Percentiles rank a stretch among this genome's conserved stretches.
phyloP scores from a whole-genome alignment of 2,329 filamentous ascomycete species.

The Whalleya microplaca region DNA sequence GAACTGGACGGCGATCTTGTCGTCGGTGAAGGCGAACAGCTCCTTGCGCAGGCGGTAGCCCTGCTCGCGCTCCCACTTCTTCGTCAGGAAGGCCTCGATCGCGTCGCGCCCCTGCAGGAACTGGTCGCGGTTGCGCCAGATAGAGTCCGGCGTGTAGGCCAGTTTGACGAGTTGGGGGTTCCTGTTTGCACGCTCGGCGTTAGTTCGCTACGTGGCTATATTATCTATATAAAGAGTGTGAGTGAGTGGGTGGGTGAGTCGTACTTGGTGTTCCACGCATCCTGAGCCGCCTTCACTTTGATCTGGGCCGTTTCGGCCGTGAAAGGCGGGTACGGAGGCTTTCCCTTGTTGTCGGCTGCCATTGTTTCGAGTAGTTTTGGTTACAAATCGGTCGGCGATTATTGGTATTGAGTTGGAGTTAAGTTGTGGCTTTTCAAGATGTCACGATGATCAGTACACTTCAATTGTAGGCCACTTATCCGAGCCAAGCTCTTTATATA shows the following conservation, averaged over 20 bases:
- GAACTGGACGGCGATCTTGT: slow-evolving; percentile 81
- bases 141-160: slow-evolving; percentile 74
- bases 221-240: not conserved
- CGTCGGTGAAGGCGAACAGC: slow-evolving; percentile 74
- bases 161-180: slow-evolving; percentile 67
- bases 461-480: not conserved
- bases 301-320: slow-evolving; percentile 69
- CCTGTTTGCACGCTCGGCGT: slow-evolving; percentile 43
- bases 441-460: not conserved
- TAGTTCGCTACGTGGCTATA: not conserved
- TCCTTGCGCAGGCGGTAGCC: slow-evolving; percentile 81
- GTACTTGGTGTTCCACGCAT: slow-evolving; percentile 79
- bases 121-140: slow-evolving; percentile 77
- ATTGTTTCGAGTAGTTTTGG: slow-evolving; percentile 12
- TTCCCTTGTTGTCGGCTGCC: slow-evolving; percentile 29
- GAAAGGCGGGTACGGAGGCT: slow-evolving; percentile 69
- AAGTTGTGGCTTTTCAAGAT: not conserved
- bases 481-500: not conserved
- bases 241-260: slow-evolving; percentile 12
- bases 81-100: slow-evolving; percentile 69
- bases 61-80: slow-evolving; percentile 75
- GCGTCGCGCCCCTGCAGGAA: slow-evolving; percentile 72
- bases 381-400: not conserved
- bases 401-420: not conserved
- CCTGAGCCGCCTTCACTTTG: slow-evolving; percentile 85